These are phyloP conservation scores for Hymenoscyphus fructigenus DNA, from an alignment of 2,329 filamentous ascomycete genomes.

Conservation along the genomic window DNA sequence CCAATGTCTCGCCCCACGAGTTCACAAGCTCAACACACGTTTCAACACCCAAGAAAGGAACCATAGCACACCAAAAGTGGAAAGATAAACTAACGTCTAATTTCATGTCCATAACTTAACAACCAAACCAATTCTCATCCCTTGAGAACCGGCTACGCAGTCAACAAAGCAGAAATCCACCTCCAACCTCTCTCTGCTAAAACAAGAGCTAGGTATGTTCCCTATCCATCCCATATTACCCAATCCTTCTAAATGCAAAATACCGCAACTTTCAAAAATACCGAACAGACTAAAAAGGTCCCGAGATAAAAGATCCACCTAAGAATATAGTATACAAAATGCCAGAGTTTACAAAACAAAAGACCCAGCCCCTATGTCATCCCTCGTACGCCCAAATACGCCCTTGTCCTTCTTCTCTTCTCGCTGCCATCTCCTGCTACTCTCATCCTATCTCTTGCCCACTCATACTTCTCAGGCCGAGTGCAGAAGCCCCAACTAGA, in stretches of 20 bases:
- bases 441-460: background rate
- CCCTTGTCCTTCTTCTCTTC: background rate
- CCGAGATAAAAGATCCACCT: background rate
- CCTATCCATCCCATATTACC: background rate
- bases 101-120: too few relatives aligned
- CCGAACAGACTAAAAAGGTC: background rate
- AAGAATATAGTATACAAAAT: background rate
- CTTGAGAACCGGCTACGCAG: too few relatives aligned
- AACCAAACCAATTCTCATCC: too few relatives aligned
- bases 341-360: too few relatives aligned
- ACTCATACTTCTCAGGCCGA: background rate
- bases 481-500: background rate
- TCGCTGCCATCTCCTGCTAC: background rate
- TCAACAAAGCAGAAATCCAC: background rate
- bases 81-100: too few relatives aligned
- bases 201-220: background rate
- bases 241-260: background rate
- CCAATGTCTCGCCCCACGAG: too few relatives aligned
- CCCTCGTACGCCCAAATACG: background rate
- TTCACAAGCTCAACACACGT: too few relatives aligned
- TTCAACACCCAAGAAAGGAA: too few relatives aligned
- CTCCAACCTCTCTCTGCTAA: too few relatives aligned
- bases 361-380: background rate
- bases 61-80: too few relatives aligned
- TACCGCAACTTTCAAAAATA: background rate